These are phyloP conservation scores for Arthrocladium fulminans DNA, from an alignment of 2,329 filamentous ascomycete genomes.

Conservation along the genomic window DNA sequence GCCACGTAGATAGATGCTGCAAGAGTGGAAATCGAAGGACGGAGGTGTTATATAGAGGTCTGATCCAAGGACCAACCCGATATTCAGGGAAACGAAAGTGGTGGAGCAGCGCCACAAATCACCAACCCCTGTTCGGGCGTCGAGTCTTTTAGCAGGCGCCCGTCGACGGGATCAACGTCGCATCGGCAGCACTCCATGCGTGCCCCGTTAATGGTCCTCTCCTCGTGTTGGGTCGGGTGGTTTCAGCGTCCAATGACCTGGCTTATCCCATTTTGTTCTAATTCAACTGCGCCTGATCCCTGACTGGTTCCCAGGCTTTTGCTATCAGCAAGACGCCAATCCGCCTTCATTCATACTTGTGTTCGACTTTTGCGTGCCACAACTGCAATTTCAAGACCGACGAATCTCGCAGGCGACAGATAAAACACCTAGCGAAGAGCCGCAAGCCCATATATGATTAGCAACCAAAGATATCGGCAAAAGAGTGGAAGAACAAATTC, in stretches of 20 bases:
- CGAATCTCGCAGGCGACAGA: too few relatives aligned
- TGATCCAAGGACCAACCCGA: too few relatives aligned
- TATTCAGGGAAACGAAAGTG: too few relatives aligned
- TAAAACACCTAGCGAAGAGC: not conserved
- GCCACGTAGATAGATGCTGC: too few relatives aligned
- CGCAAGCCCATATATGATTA: not conserved
- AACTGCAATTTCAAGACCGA: not conserved
- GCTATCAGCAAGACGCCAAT: not conserved
- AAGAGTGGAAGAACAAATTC: not conserved
- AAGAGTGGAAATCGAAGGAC: too few relatives aligned
- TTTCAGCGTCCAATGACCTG: not conserved
- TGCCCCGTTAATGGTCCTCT: not conserved
- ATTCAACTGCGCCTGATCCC: constrained; percentile 1
- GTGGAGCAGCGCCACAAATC: not conserved
- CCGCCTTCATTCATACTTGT: not conserved
- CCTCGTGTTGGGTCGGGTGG: not conserved
- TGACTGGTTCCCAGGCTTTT: constrained; percentile 1
- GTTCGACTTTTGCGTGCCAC: not conserved
- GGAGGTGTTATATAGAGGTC: too few relatives aligned
- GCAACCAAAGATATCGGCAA: not conserved
- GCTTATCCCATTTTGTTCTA: not conserved
- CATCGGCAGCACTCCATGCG: not conserved
- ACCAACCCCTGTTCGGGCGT: not conserved
- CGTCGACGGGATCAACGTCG: not conserved
- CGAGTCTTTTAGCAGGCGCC: not conserved